phyloP scores from a whole-genome alignment of 2,329 filamentous ascomycete genomes.

The Aspergillus sp. region DNA sequence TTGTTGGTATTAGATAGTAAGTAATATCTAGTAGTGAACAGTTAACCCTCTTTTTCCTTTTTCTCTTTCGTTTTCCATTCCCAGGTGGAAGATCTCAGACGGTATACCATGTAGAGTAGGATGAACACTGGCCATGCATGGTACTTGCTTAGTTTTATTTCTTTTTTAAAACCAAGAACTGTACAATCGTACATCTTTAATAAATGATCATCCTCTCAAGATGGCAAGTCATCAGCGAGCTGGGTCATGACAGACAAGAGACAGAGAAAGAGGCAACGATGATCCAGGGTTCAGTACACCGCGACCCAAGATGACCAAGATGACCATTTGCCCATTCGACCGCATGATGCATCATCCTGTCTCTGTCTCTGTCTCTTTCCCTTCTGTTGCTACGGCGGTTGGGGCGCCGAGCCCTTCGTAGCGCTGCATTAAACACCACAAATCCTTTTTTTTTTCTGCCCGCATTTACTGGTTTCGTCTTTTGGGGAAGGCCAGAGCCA shows the following conservation, averaged over 20 bases:
- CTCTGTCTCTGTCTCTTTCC: too few relatives aligned
- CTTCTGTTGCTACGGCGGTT: neutral
- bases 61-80: neutral
- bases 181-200: neutral
- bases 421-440: neutral
- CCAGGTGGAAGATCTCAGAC: neutral
- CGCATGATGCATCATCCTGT: slow-evolving; percentile 13
- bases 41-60: too few relatives aligned
- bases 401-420: slow-evolving; percentile 11
- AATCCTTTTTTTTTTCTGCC: neutral
- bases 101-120: too few relatives aligned
- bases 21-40: too few relatives aligned
- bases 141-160: too few relatives aligned
- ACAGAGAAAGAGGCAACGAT: neutral
- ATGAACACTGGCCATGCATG: too few relatives aligned
- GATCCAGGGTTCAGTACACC: neutral
- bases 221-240: neutral
- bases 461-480: slow-evolving; percentile 26
- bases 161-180: too few relatives aligned
- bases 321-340: neutral
- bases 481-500: neutral
- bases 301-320: neutral
- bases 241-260: neutral
- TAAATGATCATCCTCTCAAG: too few relatives aligned
- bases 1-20: too few relatives aligned